These are phyloP conservation scores for Psilocybe cubensis DNA, from an alignment of 768 basidiomycete species.

Conservation along the genomic window DNA sequence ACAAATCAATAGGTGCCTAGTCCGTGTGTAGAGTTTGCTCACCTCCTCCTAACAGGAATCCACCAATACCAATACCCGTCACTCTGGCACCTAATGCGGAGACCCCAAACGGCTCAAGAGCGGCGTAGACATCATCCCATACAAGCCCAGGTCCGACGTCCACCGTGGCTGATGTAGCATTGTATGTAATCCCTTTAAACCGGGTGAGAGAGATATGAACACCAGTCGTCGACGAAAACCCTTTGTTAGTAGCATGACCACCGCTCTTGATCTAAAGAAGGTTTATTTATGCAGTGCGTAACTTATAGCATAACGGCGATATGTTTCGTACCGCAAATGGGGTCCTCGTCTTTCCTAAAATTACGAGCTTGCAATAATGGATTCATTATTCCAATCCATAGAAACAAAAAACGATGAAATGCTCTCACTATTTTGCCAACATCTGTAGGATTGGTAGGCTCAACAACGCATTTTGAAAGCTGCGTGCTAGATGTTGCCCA, in stretches of 20 bases:
- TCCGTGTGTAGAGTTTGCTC: neutral
- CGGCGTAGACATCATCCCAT: slow-evolving; percentile 67
- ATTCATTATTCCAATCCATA: neutral
- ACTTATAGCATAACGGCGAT: neutral
- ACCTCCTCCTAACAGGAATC: slow-evolving; percentile 40
- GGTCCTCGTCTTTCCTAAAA: slow-evolving; percentile 11
- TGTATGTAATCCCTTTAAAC: slow-evolving; percentile 48
- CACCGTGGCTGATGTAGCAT: slow-evolving; percentile 40
- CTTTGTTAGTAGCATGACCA: slow-evolving; percentile 56
- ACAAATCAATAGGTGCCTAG: neutral
- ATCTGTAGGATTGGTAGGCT: slow-evolving; percentile 10
- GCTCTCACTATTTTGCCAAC: slow-evolving; percentile 10
- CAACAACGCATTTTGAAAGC: slow-evolving; percentile 13
- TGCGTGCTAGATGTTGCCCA: slow-evolving; percentile 40
- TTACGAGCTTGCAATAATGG: slow-evolving; percentile 7
- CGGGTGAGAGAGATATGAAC: slow-evolving; percentile 58
- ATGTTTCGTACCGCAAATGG: slow-evolving; percentile 15
- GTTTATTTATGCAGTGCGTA: neutral
- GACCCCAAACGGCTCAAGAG: slow-evolving; percentile 49
- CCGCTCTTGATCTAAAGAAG: slow-evolving; percentile 56
- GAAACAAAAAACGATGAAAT: neutral
- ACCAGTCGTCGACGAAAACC: slow-evolving; percentile 62
- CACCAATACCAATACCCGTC: slow-evolving; percentile 48
- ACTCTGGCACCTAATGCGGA: slow-evolving; percentile 63
- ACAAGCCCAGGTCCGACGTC: slow-evolving; percentile 47